Conservation (phyloP, 106 monocot genomes). For the Dendrobium chrysotoxum region DNA sequence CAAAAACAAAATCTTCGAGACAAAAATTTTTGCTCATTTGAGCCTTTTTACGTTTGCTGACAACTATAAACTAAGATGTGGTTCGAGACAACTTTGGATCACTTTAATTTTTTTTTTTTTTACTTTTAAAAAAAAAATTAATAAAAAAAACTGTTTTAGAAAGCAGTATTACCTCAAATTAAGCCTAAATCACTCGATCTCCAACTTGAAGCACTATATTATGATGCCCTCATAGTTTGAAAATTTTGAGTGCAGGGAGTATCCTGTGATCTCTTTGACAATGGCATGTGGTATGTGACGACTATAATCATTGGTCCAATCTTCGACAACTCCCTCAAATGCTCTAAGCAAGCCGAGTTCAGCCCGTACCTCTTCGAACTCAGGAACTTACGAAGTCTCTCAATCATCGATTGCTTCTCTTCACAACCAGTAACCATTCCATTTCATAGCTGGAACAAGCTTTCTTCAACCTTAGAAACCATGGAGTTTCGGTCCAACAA, state of each 20-base stretch:
- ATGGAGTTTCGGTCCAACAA: conserved; percentile 55
- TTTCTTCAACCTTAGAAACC: conserved; percentile 35
- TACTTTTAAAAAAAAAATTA: no score
- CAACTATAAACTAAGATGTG: no score
- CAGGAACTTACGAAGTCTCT: conserved; percentile 36
- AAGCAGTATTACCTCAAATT: no score
- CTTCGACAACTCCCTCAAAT: conserved; percentile 56
- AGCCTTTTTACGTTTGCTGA: no score
- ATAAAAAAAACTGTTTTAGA: no score
- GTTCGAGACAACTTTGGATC: no score
- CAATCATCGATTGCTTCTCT: conserved; percentile 54
- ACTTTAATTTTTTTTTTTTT: no score
- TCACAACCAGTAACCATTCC: conserved; percentile 22
- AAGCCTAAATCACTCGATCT: no score
- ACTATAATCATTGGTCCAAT: conserved; percentile 41
- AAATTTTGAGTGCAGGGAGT: conserved; percentile 36
- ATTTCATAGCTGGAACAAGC: conserved; percentile 21
- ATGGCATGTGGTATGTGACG: conserved; percentile 49
- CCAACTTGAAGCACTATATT: no score
- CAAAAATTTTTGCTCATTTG: no score
- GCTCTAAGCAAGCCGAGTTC: conserved; percentile 32
- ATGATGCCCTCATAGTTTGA: not conserved
- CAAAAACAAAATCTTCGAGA: no score
- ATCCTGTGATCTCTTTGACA: conserved; percentile 45
- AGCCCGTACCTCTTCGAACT: conserved; percentile 36